phyloP scores from a whole-genome alignment of 1,284 basidiomycete genomes.

The Fomitiporia mediterranea region DNA sequence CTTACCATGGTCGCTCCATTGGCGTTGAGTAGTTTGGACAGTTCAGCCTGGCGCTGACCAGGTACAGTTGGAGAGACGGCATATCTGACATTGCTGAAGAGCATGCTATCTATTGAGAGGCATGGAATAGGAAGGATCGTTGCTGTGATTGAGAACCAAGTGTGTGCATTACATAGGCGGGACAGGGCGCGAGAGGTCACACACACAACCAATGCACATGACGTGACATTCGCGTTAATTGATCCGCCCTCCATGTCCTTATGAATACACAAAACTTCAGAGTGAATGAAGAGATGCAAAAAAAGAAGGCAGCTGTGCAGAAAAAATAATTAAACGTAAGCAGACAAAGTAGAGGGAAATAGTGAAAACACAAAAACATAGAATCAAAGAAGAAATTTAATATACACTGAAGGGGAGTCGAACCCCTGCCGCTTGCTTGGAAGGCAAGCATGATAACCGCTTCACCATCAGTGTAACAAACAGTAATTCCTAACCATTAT shows the following conservation, averaged over 20 bases:
- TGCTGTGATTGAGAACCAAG: no score
- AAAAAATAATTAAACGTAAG: background rate
- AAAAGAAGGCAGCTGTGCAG: no score
- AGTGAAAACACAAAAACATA: background rate
- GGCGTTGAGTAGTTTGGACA: constrained; percentile 33
- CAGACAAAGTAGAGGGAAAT: background rate
- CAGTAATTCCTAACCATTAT: background rate
- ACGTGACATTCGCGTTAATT: background rate
- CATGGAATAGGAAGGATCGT: background rate
- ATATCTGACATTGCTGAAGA: constrained; percentile 33
- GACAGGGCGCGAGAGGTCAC: background rate
- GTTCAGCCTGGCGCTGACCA: constrained; percentile 28
- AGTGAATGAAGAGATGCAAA: no score
- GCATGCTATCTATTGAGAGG: constrained; percentile 1
- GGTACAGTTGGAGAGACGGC: constrained; percentile 32
- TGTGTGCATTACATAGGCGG: background rate
- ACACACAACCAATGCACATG: background rate
- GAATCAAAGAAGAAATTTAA: background rate
- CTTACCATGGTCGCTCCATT: constrained; percentile 49
- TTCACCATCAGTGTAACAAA: constrained; percentile 52
- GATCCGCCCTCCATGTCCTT: no score
- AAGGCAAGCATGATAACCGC: constrained; percentile 84
- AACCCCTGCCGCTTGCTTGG: constrained; percentile 82
- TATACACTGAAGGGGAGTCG: constrained; percentile 69
- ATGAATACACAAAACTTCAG: no score